Conservation (phyloP, 129 eudicot genomes). For the Flaveria ramosissima region DNA sequence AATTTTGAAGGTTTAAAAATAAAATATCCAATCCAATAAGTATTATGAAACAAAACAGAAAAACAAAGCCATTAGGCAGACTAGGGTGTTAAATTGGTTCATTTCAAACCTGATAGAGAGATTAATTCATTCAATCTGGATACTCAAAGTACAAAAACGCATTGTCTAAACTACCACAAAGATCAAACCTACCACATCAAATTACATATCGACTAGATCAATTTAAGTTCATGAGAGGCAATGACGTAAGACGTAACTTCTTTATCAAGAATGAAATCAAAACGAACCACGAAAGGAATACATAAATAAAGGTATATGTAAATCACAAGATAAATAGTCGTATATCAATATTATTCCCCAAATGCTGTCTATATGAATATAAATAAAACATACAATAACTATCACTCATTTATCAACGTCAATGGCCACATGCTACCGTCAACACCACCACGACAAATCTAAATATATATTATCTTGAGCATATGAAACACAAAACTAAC, state of each 20-base stretch:
- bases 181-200: not conserved
- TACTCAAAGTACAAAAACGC: not conserved
- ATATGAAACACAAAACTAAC: too few relatives aligned
- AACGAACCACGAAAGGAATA: not conserved
- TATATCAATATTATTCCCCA: not conserved
- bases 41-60: not conserved
- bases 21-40: not conserved
- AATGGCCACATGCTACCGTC: too few relatives aligned
- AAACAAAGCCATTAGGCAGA: not conserved
- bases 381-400: too few relatives aligned
- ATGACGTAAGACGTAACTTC: not conserved
- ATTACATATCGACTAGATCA: not conserved
- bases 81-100: not conserved
- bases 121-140: not conserved
- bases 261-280: not conserved
- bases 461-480: too few relatives aligned
- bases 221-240: not conserved
- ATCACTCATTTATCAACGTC: too few relatives aligned
- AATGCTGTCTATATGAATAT: too few relatives aligned
- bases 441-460: too few relatives aligned
- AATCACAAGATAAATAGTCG: not conserved
- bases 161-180: not conserved
- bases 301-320: not conserved
- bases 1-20: too few relatives aligned
- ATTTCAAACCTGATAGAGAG: not conserved